Evolutionary conservation across 202 grass and related monocot species (phyloP).

Genomic region (Schoenoplectus tabernaemontani): DNA sequence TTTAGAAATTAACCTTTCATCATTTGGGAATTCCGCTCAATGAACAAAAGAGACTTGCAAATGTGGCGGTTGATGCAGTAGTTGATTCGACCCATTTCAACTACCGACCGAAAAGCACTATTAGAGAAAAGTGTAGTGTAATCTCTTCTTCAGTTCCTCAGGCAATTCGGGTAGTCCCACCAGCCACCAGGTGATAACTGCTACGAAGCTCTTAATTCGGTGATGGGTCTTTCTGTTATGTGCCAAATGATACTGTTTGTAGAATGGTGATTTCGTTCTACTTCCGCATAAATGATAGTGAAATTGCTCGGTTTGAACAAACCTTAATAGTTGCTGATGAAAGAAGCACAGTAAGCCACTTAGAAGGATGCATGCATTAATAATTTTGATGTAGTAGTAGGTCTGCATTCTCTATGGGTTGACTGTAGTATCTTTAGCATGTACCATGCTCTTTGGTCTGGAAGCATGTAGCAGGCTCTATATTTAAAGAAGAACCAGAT

Average conservation of each 20-base stretch:
- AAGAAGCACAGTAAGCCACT: slow-evolving; percentile 73
- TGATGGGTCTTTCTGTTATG: slow-evolving; percentile 95
- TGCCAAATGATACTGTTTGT: slow-evolving; percentile 83
- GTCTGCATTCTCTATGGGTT: not conserved
- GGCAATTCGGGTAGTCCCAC: slow-evolving; percentile 61
- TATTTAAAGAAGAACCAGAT: not conserved
- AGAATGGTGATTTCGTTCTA: slow-evolving; percentile 96
- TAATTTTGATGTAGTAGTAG: not conserved
- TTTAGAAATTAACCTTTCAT: slow-evolving; percentile 70
- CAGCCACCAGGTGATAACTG: slow-evolving; percentile 75
- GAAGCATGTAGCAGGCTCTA: not conserved
- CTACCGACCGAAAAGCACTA: slow-evolving; percentile 67
- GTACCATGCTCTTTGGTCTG: not conserved
- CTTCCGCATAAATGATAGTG: slow-evolving; percentile 84
- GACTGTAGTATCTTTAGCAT: not conserved
- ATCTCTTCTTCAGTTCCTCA: slow-evolving; percentile 97
- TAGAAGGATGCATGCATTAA: slow-evolving; percentile 54
- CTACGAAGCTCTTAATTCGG: slow-evolving; percentile 90
- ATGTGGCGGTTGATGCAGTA: slow-evolving; percentile 90
- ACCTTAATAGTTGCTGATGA: slow-evolving; percentile 83
- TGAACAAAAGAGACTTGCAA: slow-evolving; percentile 91
- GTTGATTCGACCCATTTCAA: slow-evolving; percentile 90
- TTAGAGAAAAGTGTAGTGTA: slow-evolving; percentile 74
- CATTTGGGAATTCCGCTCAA: slow-evolving; percentile 74
- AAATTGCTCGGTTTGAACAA: slow-evolving; percentile 84